These are phyloP conservation scores for Nepenthes mirabilis DNA, from an alignment of 148 eudicot species.

Conservation along the genomic window DNA sequence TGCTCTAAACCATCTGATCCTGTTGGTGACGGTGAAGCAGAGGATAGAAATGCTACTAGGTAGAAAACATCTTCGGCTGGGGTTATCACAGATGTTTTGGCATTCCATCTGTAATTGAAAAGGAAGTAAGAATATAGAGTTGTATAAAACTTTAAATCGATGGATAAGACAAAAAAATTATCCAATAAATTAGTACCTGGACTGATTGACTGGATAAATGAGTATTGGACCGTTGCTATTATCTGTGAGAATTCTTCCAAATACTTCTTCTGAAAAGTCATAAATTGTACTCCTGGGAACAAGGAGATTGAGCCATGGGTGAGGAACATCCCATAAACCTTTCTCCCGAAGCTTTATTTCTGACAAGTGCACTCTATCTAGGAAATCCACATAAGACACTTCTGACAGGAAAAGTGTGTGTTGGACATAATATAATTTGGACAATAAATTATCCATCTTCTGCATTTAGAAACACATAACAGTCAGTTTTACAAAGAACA, in stretches of 20 bases:
- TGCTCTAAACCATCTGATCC: slow-evolving; percentile 28
- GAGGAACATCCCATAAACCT: slow-evolving; percentile 84
- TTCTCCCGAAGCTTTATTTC: slow-evolving; percentile 59
- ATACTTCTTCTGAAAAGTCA: slow-evolving; percentile 53
- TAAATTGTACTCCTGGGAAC: slow-evolving; percentile 61
- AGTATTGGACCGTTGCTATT: slow-evolving; percentile 78
- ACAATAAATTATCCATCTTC: slow-evolving; percentile 33
- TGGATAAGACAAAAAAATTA: background rate
- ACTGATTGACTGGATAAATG: slow-evolving; percentile 76
- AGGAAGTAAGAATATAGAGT: background rate
- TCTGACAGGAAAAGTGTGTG: slow-evolving; percentile 54
- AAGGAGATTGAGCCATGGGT: slow-evolving; percentile 93
- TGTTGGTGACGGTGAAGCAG: slow-evolving; percentile 26
- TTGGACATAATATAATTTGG: slow-evolving; percentile 36
- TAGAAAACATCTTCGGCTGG: slow-evolving; percentile 77
- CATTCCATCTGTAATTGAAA: slow-evolving; percentile 50
- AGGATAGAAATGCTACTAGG: slow-evolving; percentile 50
- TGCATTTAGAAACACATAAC: slow-evolving; percentile 27
- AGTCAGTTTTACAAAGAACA: background rate
- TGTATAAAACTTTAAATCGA: background rate
- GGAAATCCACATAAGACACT: slow-evolving; percentile 66
- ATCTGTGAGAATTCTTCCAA: slow-evolving; percentile 63
- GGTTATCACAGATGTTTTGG: slow-evolving; percentile 59
- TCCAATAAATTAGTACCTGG: slow-evolving; percentile 35
- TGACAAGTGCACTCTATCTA: slow-evolving; percentile 73